Evolutionary conservation across 2,329 filamentous ascomycete species (phyloP), one percentile per base, ranked within the genome.

Genomic region (Colletotrichum magnum): DNA sequence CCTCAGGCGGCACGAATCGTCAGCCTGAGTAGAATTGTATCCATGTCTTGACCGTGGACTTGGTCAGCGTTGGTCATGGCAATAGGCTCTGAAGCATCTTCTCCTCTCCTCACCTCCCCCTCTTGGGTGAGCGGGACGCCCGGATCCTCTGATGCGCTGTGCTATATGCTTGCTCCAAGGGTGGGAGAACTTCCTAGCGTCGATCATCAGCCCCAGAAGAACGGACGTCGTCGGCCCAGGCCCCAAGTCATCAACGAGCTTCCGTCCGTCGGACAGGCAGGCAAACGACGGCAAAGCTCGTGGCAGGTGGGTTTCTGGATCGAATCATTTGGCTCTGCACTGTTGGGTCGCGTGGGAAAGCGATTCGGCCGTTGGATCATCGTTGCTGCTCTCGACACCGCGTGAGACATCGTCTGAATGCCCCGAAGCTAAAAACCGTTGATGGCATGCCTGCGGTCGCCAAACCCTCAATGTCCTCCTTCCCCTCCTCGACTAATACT

Each of bases 401-500:
- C 47, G 51, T 69, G 66, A 69, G 62, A 69, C 66, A 69, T 60
- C 62, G 62, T 66, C 62, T 47, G 50, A 57, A 52, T 43, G 26
- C 56, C 21, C 15, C 62, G 43, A 69, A 57, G 66, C 62, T 47
- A 66, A 60, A 68, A 69, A 50, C 66, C 66, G 62, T 66, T 69
- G 66, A 61, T 48, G 62, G 62, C 62, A 53, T 57, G 50, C 57
- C 26, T 39, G 39, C 51, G 32, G 56, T 13, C 50, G 52, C 62
- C 43, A 18, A 56, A 57, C 18, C 51, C 54, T 39, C 39, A 52
- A 18, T 39, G 21, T 51, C 32, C n/a, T n/a, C 45, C 13, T n/a
- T 3, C 26, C 54, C 16, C n/a, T 62, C 13, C 21, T 50, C 18
- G 16, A 51, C 24, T 15, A 28, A 66, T 39, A 18, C 47, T 65